Evolutionary conservation across 768 basidiomycete genomes (phyloP).

Genomic region (Xerocomellus chrysenteron): DNA sequence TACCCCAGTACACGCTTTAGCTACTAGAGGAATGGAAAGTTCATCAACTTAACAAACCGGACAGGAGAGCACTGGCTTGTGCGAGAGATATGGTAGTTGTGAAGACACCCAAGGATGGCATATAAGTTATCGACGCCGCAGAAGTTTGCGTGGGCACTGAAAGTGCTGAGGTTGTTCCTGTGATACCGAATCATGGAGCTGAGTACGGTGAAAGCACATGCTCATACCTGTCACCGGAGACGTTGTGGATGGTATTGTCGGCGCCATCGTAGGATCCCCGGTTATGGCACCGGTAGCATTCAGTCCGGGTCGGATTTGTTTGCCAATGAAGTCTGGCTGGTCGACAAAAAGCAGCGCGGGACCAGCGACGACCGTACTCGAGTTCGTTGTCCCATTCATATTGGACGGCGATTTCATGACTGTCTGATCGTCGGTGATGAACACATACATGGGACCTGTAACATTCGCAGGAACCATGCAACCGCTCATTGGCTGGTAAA

Average conservation of each 20-base stretch:
- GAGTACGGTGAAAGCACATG: background rate
- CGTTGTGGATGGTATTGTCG: background rate
- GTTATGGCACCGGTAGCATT: conserved; percentile 3
- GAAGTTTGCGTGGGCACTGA: conserved; percentile 25
- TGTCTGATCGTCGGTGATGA: conserved; percentile 59
- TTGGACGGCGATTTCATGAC: conserved; percentile 49
- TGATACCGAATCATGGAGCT: background rate
- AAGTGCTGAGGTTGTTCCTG: conserved; percentile 19
- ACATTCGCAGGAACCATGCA: conserved; percentile 67
- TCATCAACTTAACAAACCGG: conserved; percentile 24
- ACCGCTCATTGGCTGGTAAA: conserved; percentile 55
- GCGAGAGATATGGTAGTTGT: conserved; percentile 25
- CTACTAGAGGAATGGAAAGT: background rate
- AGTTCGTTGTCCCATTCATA: conserved; percentile 43
- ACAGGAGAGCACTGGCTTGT: conserved; percentile 33
- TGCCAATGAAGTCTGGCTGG: conserved; percentile 48
- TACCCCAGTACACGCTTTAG: conserved; percentile 1
- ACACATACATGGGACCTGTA: conserved; percentile 75
- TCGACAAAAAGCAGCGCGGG: conserved; percentile 68
- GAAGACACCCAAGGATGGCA: background rate
- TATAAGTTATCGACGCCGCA: conserved; percentile 22
- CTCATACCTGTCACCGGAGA: background rate
- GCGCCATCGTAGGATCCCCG: background rate
- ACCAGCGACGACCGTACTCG: conserved; percentile 55
- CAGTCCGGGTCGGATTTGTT: conserved; percentile 40